Conservation (phyloP, 129 eudicot genomes). For the Calendula officinalis region DNA sequence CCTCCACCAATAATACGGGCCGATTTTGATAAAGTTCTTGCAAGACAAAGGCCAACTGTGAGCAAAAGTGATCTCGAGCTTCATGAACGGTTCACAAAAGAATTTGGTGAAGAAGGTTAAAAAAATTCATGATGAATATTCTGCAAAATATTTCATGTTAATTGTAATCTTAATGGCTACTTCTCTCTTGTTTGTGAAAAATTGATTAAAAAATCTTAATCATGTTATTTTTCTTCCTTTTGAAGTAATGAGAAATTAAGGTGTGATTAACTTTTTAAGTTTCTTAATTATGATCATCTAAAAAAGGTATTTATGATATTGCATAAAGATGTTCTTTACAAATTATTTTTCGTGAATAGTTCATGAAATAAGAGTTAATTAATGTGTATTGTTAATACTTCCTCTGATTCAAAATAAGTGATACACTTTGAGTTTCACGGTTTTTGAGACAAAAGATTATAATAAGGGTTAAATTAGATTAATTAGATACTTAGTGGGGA, state of each 20-base stretch:
- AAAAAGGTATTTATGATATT: neutral
- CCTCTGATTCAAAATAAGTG: too few relatives aligned
- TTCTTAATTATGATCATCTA: conserved; percentile 1
- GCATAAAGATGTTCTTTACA: neutral
- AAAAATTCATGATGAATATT: conserved; percentile 4
- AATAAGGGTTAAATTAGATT: too few relatives aligned
- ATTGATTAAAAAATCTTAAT: conserved; percentile 12
- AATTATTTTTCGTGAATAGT: too few relatives aligned
- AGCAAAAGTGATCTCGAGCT: conserved; percentile 37
- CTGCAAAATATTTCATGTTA: neutral
- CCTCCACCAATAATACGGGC: conserved; percentile 79
- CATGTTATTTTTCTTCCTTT: neutral
- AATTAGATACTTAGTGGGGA: too few relatives aligned
- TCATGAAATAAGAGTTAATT: too few relatives aligned
- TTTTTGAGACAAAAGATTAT: too few relatives aligned
- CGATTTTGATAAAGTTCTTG: conserved; percentile 87
- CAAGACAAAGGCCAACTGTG: conserved; percentile 8
- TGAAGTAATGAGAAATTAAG: conserved; percentile 18
- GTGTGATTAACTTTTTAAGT: conserved; percentile 15
- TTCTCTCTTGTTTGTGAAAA: neutral
- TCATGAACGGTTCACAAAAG: conserved; percentile 86
- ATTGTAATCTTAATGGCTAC: conserved; percentile 4
- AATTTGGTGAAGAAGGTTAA: conserved; percentile 95
- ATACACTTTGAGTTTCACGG: too few relatives aligned
- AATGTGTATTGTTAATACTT: too few relatives aligned